Base-by-base conservation (phyloP, 352 stramenopile genomes). In the Blastocystis sp. region DNA sequence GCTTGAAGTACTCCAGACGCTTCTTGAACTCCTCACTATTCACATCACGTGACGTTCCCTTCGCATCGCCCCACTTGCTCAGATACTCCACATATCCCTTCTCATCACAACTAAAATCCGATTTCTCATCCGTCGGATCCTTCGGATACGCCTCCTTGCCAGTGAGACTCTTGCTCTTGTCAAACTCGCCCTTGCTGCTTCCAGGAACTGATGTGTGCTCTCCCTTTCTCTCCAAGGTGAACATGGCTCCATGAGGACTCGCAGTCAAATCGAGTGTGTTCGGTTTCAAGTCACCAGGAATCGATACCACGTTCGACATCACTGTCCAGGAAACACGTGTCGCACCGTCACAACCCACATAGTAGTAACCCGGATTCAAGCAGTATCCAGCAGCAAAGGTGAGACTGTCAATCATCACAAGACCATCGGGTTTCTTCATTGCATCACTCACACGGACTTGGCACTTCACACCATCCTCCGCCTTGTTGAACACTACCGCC, bases 281-380 rank as follows among this genome's bases (percentile, higher is more conserved):
- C n/a, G n/a, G 61, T 72, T 53, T 14, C 27, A 72, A 27, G 61
- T 72, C 34, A 72, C 32, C n/a, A n/a, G n/a, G n/a, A n/a, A n/a
- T n/a, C n/a, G n/a, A n/a, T n/a, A n/a, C n/a, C n/a, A n/a, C n/a
- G n/a, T n/a, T n/a, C n/a, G n/a, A n/a, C n/a, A n/a, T n/a, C n/a
- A n/a, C n/a, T n/a, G n/a, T n/a, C n/a, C n/a, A n/a, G n/a, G n/a
- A n/a, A n/a, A 72, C 61, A 0, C 6, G 21, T 8, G 61, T 36
- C 48, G 61, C 7, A 48, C 4, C 61, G 27, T n/a, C 51, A 36
- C 61, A 72, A 6, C 34, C 34, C 48, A 72, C 51, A 27, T 72
- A 72, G 21, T 72, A 72, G 36, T 72, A 72, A 51, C 61, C 61
- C 6, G 61, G 61, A 36, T 72, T 72, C 61, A 72, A 36, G 36